phyloP scores from a whole-genome alignment of 805 yeast species.

The Wickerhamomyces xylosicus region DNA sequence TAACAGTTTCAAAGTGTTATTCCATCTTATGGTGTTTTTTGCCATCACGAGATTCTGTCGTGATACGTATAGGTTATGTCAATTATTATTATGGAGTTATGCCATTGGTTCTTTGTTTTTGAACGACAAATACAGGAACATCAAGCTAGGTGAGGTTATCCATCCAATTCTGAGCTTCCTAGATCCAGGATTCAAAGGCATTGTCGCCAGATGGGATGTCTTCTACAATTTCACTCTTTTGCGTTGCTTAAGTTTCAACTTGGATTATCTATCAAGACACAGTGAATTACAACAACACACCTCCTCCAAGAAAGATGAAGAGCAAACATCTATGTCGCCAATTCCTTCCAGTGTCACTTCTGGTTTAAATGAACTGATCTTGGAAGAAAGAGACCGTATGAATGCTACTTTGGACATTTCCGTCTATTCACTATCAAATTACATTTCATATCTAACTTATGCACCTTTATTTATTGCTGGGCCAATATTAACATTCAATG shows the following conservation, averaged over 20 bases:
- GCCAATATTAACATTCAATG: conserved; percentile 89
- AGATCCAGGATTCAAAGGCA: conserved; percentile 59
- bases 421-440: conserved; percentile 57
- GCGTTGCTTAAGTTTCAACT: conserved; percentile 72
- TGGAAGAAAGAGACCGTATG: conserved; percentile 56
- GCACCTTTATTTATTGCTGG: conserved; percentile 93
- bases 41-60: conserved; percentile 31
- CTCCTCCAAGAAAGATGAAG: conserved; percentile 13
- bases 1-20: conserved; percentile 49
- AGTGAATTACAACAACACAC: conserved; percentile 11
- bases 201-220: conserved; percentile 91
- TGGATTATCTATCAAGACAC: conserved; percentile 54
- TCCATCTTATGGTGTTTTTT: conserved; percentile 48
- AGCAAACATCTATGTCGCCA: conserved; percentile 14
- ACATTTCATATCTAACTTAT: conserved; percentile 68
- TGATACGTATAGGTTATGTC: conserved; percentile 27
- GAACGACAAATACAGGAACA: conserved; percentile 56
- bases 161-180: conserved; percentile 35
- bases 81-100: conserved; percentile 55
- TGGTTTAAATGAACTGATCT: conserved; percentile 9
- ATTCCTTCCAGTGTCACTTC: conserved; percentile 11
- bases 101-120: conserved; percentile 71
- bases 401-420: conserved; percentile 47
- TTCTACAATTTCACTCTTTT: conserved; percentile 84
- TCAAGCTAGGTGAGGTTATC: conserved; percentile 34